phyloP scores from a whole-genome alignment of 2,329 filamentous ascomycete genomes.

The Ceratocystis huliohia region DNA sequence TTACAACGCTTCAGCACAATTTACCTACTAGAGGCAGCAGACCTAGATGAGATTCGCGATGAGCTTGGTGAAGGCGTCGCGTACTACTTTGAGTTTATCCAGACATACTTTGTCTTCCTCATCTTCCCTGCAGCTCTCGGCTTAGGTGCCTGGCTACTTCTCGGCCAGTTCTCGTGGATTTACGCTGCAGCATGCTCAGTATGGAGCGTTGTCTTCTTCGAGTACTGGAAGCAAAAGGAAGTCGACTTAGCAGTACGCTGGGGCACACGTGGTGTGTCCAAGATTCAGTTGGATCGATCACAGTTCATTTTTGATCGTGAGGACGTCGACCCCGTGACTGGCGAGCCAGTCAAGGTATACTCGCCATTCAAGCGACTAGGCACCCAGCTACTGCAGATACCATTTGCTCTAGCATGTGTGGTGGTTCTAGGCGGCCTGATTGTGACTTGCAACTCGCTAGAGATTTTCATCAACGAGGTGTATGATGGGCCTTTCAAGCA shows the following conservation, averaged over 20 bases:
- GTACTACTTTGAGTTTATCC: conserved; percentile 91
- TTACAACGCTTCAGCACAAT: conserved; percentile 63
- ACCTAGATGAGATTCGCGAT: conserved; percentile 63
- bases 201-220: conserved; percentile 84
- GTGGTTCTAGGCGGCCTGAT: conserved; percentile 69
- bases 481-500: conserved; percentile 81
- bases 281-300: conserved; percentile 62
- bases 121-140: conserved; percentile 72
- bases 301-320: conserved; percentile 72
- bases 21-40: conserved; percentile 50
- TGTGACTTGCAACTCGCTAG: conserved; percentile 74
- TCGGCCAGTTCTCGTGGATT: conserved; percentile 70
- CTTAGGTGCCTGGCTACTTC: conserved; percentile 62
- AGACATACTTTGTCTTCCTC: conserved; percentile 78
- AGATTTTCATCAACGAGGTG: conserved; percentile 90
- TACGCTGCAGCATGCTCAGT: conserved; percentile 68
- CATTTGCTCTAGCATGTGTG: conserved; percentile 66
- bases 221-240: conserved; percentile 94
- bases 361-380: conserved; percentile 60
- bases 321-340: conserved; percentile 66
- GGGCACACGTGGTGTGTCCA: conserved; percentile 75
- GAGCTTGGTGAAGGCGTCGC: conserved; percentile 74
- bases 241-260: conserved; percentile 74
- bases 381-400: conserved; percentile 68
- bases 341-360: conserved; percentile 64